A percentile compares a stretch with the other conserved stretches of the same genome.
These are phyloP conservation scores for Brassica napus DNA, from an alignment of 345 rosid species.

Conservation along the genomic window DNA sequence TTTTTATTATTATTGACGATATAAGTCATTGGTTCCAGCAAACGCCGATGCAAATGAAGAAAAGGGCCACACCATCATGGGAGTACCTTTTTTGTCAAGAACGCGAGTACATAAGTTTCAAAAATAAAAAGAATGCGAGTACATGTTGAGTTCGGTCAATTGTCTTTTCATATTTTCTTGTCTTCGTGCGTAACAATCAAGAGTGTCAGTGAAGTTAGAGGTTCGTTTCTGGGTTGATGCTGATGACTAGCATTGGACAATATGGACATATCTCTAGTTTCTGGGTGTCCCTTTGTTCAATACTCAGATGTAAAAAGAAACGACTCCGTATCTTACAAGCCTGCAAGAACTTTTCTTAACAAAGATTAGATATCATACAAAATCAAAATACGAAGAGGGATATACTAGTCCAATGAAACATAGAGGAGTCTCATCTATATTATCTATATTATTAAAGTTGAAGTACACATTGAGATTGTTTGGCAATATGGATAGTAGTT, in stretches of 20 bases:
- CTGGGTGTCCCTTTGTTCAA: too few species aligned
- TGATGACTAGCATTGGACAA: constrained; percentile 15
- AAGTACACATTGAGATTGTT: too few species aligned
- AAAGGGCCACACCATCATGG: constrained; percentile 83
- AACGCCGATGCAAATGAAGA: constrained; percentile 63
- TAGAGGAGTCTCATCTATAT: too few species aligned
- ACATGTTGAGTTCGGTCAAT: background rate
- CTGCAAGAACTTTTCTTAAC: too few species aligned
- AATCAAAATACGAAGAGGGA: too few species aligned
- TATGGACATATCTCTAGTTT: constrained; percentile 9
- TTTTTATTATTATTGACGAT: background rate
- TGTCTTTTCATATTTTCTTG: background rate
- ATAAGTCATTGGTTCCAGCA: constrained; percentile 61
- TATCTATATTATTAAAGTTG: too few species aligned
- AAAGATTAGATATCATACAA: too few species aligned
- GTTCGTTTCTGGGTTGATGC: constrained; percentile 21
- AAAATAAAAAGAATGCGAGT: constrained; percentile 43
- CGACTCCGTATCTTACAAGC: too few species aligned
- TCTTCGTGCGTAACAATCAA: constrained; percentile 23
- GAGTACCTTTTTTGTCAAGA: background rate
- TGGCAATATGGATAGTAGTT: too few species aligned
- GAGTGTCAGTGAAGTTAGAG: constrained; percentile 20
- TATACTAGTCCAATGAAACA: too few species aligned
- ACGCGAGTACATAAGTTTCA: constrained; percentile 44
- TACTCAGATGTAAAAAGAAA: too few species aligned